A percentile compares a stretch with the other conserved stretches of the same genome.
These are phyloP conservation scores for Thozetella sp. DNA, from an alignment of 495 filamentous ascomycete genomes.

Conservation along the genomic window DNA sequence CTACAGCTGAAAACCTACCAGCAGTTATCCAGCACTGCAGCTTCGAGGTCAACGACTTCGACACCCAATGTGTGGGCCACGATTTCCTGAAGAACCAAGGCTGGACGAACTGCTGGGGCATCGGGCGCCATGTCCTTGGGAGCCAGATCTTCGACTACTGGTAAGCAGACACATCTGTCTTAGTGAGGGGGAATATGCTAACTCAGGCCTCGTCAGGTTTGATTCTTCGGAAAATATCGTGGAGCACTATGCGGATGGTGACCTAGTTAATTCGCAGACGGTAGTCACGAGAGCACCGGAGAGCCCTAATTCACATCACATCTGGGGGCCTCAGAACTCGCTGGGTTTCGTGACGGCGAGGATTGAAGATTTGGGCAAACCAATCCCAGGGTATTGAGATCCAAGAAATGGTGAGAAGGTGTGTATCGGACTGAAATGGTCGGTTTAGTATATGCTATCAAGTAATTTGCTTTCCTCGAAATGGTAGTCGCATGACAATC, in stretches of 20 bases:
- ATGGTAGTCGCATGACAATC: no score
- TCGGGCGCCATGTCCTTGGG: conserved; percentile 62
- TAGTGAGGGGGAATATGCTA: neutral
- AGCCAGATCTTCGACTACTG: conserved; percentile 66
- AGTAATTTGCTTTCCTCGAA: no score
- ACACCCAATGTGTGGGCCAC: conserved; percentile 67
- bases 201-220: conserved; percentile 23
- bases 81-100: conserved; percentile 59
- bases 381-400: no score
- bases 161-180: conserved; percentile 20
- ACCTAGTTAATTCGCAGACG: conserved; percentile 46
- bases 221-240: conserved; percentile 55
- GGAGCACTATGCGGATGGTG: conserved; percentile 65
- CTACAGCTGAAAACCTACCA: no score
- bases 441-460: no score
- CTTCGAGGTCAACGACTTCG: conserved; percentile 70
- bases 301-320: neutral
- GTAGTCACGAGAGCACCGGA: neutral
- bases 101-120: conserved; percentile 65
- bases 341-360: neutral
- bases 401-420: no score
- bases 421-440: no score
- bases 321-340: neutral
- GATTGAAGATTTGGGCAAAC: neutral
- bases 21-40: neutral